Evolutionary conservation across 371 early-diverging fungal species (phyloP).

Genomic region (Mortierella sp.): DNA sequence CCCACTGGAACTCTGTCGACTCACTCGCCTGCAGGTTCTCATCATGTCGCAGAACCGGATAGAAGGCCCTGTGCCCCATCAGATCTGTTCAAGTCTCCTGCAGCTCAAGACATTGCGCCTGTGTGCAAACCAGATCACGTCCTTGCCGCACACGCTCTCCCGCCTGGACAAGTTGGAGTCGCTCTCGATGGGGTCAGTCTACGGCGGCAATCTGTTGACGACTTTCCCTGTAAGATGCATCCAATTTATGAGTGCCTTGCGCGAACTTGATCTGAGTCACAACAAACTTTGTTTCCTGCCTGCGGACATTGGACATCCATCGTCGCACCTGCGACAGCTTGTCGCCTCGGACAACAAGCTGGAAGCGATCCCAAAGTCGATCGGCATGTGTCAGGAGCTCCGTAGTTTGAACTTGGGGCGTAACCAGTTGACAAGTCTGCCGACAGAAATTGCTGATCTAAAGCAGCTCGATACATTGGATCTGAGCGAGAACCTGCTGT

Average conservation of each 20-base stretch:
- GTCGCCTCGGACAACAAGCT: conserved; percentile 66
- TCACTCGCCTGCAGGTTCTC: conserved; percentile 63
- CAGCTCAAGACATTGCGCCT: conserved; percentile 62
- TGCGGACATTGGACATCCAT: conserved; percentile 57
- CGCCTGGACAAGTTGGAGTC: conserved; percentile 61
- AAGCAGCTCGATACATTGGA: conserved; percentile 66
- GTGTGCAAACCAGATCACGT: conserved; percentile 63
- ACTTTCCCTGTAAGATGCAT: conserved; percentile 60
- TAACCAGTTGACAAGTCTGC: conserved; percentile 69
- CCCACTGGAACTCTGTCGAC: conserved; percentile 61
- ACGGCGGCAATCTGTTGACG: conserved; percentile 66
- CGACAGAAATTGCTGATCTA: conserved; percentile 66
- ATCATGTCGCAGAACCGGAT: conserved; percentile 67
- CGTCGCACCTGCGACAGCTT: conserved; percentile 51
- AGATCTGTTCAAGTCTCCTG: conserved; percentile 57
- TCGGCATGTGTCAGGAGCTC: conserved; percentile 58
- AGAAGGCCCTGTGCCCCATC: conserved; percentile 56
- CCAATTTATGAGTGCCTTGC: conserved; percentile 58
- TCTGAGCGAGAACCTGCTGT: conserved; percentile 69
- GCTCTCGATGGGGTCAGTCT: conserved; percentile 69
- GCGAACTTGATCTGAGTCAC: conserved; percentile 67
- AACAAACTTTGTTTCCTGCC: conserved; percentile 64
- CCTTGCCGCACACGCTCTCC: conserved; percentile 56
- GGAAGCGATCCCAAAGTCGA: conserved; percentile 67
- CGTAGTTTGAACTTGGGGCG: conserved; percentile 64